These are phyloP conservation scores for Nitzschia sp. DNA, from an alignment of 108 stramenopile genomes.

Conservation along the genomic window DNA sequence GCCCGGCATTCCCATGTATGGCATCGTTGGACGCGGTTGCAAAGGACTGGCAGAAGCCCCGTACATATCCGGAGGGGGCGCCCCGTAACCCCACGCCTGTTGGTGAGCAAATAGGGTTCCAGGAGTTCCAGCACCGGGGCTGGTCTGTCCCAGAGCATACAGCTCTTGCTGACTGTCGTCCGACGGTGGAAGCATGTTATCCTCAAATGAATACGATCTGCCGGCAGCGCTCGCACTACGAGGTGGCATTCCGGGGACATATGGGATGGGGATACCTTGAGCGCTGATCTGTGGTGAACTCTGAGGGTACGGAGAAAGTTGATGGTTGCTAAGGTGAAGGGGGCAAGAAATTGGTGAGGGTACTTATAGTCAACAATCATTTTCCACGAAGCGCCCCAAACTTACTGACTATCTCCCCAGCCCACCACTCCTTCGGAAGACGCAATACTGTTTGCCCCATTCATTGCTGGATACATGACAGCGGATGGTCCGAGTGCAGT, in stretches of 20 bases:
- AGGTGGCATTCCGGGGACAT: conserved; percentile 38
- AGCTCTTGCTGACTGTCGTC: conserved; percentile 21
- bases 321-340: not conserved
- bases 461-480: conserved; percentile 17
- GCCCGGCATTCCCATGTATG: conserved; percentile 18
- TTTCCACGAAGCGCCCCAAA: not conserved
- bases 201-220: conserved; percentile 61
- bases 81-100: conserved; percentile 53
- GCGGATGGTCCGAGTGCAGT: conserved; percentile 10
- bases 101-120: conserved; percentile 44
- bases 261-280: conserved; percentile 39
- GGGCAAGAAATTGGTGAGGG: not conserved
- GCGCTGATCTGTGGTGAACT: conserved; percentile 23
- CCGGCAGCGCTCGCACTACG: conserved; percentile 10
- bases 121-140: conserved; percentile 23
- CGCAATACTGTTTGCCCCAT: not conserved
- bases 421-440: conserved; percentile 17
- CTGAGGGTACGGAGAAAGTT: conserved; percentile 20
- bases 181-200: conserved; percentile 42
- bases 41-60: conserved; percentile 27
- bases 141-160: conserved; percentile 3
- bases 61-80: conserved; percentile 48
- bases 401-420: conserved; percentile 42
- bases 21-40: conserved; percentile 36
- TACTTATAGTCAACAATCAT: not conserved